These are phyloP conservation scores for Diaporthe sp. DNA, from an alignment of 2,329 filamentous ascomycete genomes.

Conservation along the genomic window DNA sequence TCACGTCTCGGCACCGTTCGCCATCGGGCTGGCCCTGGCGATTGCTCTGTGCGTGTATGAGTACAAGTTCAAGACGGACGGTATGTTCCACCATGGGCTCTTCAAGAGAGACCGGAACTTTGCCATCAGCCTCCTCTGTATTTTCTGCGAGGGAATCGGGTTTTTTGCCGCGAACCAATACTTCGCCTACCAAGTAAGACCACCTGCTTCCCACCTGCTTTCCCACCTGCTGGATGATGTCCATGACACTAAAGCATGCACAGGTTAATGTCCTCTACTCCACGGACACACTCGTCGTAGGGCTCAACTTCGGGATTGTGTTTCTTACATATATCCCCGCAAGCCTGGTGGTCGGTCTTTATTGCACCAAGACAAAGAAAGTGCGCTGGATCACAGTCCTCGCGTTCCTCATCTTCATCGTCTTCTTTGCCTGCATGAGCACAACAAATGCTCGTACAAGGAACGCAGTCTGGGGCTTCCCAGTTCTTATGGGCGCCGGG, in stretches of 20 bases:
- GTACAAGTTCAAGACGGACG: conserved; percentile 47
- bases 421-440: conserved; percentile 50
- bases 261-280: conserved; percentile 48
- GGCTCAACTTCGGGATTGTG: conserved; percentile 47
- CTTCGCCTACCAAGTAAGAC: conserved; percentile 48
- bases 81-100: conserved; percentile 53
- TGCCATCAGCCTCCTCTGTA: conserved; percentile 46
- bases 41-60: conserved; percentile 48
- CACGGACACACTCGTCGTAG: conserved; percentile 45
- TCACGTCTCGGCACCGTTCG: conserved; percentile 49
- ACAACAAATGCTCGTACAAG: conserved; percentile 41
- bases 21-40: conserved; percentile 44
- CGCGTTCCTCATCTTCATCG: conserved; percentile 43
- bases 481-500: conserved; percentile 47
- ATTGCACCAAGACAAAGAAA: conserved; percentile 43
- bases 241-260: not conserved
- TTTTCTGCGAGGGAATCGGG: conserved; percentile 50
- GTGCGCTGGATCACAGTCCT: conserved; percentile 41
- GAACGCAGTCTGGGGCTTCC: conserved; percentile 48
- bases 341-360: conserved; percentile 45
- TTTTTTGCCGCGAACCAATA: conserved; percentile 56
- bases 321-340: conserved; percentile 45
- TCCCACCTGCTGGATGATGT: not conserved
- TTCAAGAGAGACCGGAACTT: conserved; percentile 50
- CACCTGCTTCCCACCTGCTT: not conserved